These are phyloP conservation scores for Calonectria pseudoturangicola DNA, from an alignment of 2,329 filamentous ascomycete species.

Conservation along the genomic window DNA sequence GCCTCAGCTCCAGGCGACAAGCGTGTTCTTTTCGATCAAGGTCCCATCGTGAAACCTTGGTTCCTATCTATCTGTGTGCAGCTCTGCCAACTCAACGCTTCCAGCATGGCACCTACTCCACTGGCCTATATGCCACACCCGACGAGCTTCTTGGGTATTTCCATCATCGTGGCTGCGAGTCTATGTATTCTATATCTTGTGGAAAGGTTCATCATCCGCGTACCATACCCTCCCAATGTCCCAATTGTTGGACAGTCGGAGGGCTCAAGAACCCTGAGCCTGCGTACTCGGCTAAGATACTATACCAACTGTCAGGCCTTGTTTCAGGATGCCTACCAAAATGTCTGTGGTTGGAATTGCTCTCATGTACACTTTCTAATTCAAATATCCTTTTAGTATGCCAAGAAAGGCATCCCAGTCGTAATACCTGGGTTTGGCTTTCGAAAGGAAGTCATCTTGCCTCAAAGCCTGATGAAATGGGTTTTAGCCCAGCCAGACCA, in stretches of 20 bases:
- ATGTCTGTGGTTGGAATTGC: conserved; percentile 41
- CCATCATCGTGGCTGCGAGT: not conserved
- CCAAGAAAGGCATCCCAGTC: conserved; percentile 64
- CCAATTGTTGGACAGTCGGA: conserved; percentile 54
- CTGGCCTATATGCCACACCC: not conserved
- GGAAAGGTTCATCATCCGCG: conserved; percentile 25
- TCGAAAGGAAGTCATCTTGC: conserved; percentile 65
- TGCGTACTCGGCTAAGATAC: conserved; percentile 55
- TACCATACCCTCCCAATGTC: conserved; percentile 53
- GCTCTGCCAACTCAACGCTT: too few relatives aligned
- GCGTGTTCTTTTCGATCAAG: too few relatives aligned
- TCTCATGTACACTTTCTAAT: too few relatives aligned
- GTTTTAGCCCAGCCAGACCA: conserved; percentile 62
- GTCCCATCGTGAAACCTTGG: not conserved
- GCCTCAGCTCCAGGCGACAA: too few relatives aligned
- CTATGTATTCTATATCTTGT: not conserved
- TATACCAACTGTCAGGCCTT: conserved; percentile 56
- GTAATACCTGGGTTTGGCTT: conserved; percentile 63
- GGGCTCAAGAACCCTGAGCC: conserved; percentile 55
- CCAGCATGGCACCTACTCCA: not conserved
- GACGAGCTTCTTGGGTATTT: not conserved
- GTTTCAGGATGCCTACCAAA: conserved; percentile 57
- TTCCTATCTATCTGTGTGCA: not conserved
- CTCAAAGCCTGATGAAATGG: conserved; percentile 63
- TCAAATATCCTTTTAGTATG: conserved; percentile 57